Conservation (phyloP, 208 protist genomes). For the Leishmania aethiopica region DNA sequence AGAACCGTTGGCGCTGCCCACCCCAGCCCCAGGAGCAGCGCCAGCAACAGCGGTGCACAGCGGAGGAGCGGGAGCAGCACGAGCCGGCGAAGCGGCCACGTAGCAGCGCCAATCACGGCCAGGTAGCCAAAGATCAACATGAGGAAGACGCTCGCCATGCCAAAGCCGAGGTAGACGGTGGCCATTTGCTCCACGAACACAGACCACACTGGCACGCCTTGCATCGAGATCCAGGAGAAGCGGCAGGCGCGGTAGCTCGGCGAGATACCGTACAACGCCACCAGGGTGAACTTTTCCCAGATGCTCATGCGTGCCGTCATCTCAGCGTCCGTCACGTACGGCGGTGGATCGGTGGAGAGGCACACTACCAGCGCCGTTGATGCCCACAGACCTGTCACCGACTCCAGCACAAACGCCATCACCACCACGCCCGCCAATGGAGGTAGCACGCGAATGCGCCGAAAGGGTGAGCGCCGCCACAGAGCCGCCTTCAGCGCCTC, state of each 20-base stretch:
- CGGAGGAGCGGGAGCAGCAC: slow-evolving; percentile 31
- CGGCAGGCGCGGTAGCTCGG: slow-evolving; percentile 62
- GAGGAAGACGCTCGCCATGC: slow-evolving; percentile 34
- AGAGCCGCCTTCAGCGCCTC: slow-evolving; percentile 14
- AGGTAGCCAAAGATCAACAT: slow-evolving; percentile 28
- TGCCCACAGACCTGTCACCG: slow-evolving; percentile 35
- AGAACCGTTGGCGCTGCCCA: slow-evolving; percentile 53
- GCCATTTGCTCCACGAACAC: slow-evolving; percentile 54
- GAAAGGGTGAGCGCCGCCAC: slow-evolving; percentile 20
- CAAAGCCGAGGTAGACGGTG: slow-evolving; percentile 53
- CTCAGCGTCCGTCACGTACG: slow-evolving; percentile 40
- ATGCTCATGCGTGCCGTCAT: slow-evolving; percentile 65
- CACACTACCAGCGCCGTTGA: slow-evolving; percentile 47
- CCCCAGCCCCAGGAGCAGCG: slow-evolving; percentile 23
- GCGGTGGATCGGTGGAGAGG: slow-evolving; percentile 38
- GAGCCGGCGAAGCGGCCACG: slow-evolving; percentile 30
- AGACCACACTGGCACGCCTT: slow-evolving; percentile 46
- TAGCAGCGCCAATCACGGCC: slow-evolving; percentile 16
- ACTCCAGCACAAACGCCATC: slow-evolving; percentile 42
- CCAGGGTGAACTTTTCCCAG: slow-evolving; percentile 54
- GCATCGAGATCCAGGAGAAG: slow-evolving; percentile 73
- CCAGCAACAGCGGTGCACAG: slow-evolving; percentile 8
- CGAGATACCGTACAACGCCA: slow-evolving; percentile 51
- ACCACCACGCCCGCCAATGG: slow-evolving; percentile 32
- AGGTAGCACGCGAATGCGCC: slow-evolving; percentile 21